Conservation (phyloP, 257 asterid species). For the Rhazya stricta region DNA sequence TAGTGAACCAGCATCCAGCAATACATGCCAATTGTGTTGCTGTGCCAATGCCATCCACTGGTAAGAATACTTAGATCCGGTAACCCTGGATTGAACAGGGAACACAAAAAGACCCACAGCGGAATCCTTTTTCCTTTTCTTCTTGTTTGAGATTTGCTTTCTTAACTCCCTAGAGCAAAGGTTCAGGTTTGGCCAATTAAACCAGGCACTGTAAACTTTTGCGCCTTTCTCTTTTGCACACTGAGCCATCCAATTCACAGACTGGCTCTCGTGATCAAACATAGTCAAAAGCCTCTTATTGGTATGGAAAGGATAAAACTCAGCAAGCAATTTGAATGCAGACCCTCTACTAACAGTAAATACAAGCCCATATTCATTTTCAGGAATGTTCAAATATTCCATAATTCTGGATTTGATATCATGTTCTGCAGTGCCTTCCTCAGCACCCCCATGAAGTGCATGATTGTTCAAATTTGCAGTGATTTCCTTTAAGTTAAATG, state of each 20-base stretch:
- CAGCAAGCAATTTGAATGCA: conserved; percentile 34
- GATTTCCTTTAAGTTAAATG: conserved; percentile 31
- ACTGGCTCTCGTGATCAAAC: conserved; percentile 40
- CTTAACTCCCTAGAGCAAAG: conserved; percentile 31
- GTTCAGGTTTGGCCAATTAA: conserved; percentile 31
- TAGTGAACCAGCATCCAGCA: conserved; percentile 34
- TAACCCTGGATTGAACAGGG: conserved; percentile 37
- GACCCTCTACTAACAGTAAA: conserved; percentile 37
- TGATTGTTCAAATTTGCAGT: conserved; percentile 34
- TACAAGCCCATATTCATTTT: conserved; percentile 32
- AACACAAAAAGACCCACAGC: conserved; percentile 32
- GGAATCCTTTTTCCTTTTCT: conserved; percentile 27
- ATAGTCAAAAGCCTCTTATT: conserved; percentile 32
- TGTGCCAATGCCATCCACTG: conserved; percentile 38
- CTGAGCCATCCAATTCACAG: conserved; percentile 33
- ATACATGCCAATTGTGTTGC: conserved; percentile 33
- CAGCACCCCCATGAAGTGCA: conserved; percentile 30
- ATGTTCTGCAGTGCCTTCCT: conserved; percentile 31
- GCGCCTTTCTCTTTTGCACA: conserved; percentile 34
- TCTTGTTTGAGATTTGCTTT: conserved; percentile 27
- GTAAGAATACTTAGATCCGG: conserved; percentile 32
- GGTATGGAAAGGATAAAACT: conserved; percentile 29
- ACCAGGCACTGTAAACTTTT: conserved; percentile 27
- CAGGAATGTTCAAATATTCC: conserved; percentile 36
- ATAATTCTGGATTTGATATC: conserved; percentile 31